These are phyloP conservation scores for Myxozyma geophila DNA, from an alignment of 805 yeast species.

Conservation along the genomic window DNA sequence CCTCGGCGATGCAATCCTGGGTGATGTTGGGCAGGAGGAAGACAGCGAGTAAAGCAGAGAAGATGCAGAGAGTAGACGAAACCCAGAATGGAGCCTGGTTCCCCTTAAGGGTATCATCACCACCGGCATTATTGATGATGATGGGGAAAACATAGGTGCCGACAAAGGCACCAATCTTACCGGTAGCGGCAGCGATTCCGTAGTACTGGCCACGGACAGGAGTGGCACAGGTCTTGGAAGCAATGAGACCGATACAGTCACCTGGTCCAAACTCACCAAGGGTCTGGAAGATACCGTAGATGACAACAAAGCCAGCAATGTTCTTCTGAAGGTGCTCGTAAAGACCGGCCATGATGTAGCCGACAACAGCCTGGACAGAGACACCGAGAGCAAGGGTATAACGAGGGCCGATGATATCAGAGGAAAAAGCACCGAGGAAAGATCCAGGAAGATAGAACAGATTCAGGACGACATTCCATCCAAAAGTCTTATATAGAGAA, in stretches of 20 bases:
- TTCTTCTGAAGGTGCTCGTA: constrained; percentile 60
- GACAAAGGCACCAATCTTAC: constrained; percentile 90
- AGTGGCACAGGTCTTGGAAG: constrained; percentile 84
- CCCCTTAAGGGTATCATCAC: constrained; percentile 54
- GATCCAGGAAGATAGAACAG: constrained; percentile 91
- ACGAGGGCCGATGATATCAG: constrained; percentile 95
- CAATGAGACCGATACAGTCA: constrained; percentile 85
- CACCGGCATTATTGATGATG: constrained; percentile 63
- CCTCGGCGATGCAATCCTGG: constrained; percentile 79
- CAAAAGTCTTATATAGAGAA: constrained; percentile 73
- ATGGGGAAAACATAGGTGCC: constrained; percentile 90
- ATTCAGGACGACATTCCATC: constrained; percentile 90
- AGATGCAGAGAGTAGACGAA: constrained; percentile 73
- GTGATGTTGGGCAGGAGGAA: constrained; percentile 80
- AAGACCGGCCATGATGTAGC: constrained; percentile 80
- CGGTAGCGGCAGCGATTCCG: constrained; percentile 88
- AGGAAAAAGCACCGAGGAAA: constrained; percentile 76
- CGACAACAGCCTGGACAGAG: constrained; percentile 72
- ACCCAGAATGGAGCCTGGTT: constrained; percentile 80
- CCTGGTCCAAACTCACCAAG: constrained; percentile 96
- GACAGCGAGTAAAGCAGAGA: constrained; percentile 70
- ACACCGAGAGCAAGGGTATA: constrained; percentile 74
- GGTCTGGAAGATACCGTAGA: constrained; percentile 84
- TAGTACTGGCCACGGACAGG: constrained; percentile 90
- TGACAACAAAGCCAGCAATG: constrained; percentile 79